These are phyloP conservation scores for Geotrichum ghanense DNA, from an alignment of 805 yeast species.

Conservation along the genomic window DNA sequence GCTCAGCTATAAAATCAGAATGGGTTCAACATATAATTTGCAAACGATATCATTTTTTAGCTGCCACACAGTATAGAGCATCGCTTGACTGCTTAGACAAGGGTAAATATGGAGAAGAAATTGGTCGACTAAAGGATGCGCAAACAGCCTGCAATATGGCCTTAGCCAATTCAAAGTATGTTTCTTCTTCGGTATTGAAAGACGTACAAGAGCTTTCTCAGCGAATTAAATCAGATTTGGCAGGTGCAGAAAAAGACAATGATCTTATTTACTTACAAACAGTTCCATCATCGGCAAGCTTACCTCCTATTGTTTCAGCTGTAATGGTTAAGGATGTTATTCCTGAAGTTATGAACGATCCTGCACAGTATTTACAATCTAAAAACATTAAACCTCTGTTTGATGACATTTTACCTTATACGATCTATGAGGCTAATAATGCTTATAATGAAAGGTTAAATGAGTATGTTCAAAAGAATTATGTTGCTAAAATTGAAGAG, in stretches of 20 bases:
- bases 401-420: slow-evolving; percentile 52
- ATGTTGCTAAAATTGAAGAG: slow-evolving; percentile 25
- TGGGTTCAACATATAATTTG: slow-evolving; percentile 54
- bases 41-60: slow-evolving; percentile 54
- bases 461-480: slow-evolving; percentile 35
- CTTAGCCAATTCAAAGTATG: slow-evolving; percentile 31
- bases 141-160: slow-evolving; percentile 27
- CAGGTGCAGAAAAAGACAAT: slow-evolving; percentile 63
- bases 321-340: slow-evolving; percentile 42
- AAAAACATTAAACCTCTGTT: slow-evolving; percentile 32
- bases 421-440: slow-evolving; percentile 51
- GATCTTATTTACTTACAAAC: slow-evolving; percentile 63
- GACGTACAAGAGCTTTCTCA: slow-evolving; percentile 42
- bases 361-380: slow-evolving; percentile 16
- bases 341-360: slow-evolving; percentile 28
- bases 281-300: slow-evolving; percentile 37
- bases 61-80: slow-evolving; percentile 58
- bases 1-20: slow-evolving; percentile 43
- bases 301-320: slow-evolving; percentile 27
- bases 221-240: slow-evolving; percentile 34
- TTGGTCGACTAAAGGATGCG: slow-evolving; percentile 38
- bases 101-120: slow-evolving; percentile 59
- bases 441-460: slow-evolving; percentile 60
- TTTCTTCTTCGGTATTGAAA: slow-evolving; percentile 32
- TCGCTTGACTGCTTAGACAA: slow-evolving; percentile 38